Evolutionary conservation across 1,284 basidiomycete species (phyloP), one percentile per base, ranked within the genome.

Genomic region (Trametes versicolor): DNA sequence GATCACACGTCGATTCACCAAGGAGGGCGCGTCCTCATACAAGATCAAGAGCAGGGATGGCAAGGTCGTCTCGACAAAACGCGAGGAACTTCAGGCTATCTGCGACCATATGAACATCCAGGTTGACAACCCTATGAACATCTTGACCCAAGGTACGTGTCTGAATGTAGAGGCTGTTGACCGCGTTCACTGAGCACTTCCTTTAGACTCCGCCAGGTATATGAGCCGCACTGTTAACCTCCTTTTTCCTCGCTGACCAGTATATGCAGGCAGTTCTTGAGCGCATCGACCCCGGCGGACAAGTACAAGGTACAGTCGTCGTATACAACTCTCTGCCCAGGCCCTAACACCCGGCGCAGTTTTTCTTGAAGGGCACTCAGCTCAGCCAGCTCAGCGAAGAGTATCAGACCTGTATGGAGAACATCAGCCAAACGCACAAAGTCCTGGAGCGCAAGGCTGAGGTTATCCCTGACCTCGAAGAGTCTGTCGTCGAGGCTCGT

Each of bases 101-200:
- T 91, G 91, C 71, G 94, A 98, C 74, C 93, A 96, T 72, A 97
- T 97, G 89, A 95, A 95, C 74, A 96, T 99, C 65, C 95, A 96
- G 74, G 94, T 99, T 65, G 98, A 99, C 76, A 98, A 98, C 73
- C 97, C 97, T 0, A 90, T 99, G 85, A 98, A 96, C 68, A 91
- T 99, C 45, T 83, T 97, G 37, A 97, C 95, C 1, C 96, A 98
- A 83, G 95, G 94, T 85, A 76, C 51, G 73, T 66, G 12, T 47
- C n/a, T 29, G 58, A 0, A 10, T 15, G 6, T 37, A n/a, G 15
- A 15, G 4, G 29, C 25, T 12, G 6, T 8, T 32, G 6, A 13
- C 45, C 23, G 8, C 21, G 59, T 15, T 29, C 45, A n/a, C 25
- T 62, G n/a, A 41, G 6, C 23, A 25, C 45, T 6, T 29, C 15